Evolutionary conservation across 108 stramenopile species (phyloP).

Genomic region (Aurantiochytrium sp.): DNA sequence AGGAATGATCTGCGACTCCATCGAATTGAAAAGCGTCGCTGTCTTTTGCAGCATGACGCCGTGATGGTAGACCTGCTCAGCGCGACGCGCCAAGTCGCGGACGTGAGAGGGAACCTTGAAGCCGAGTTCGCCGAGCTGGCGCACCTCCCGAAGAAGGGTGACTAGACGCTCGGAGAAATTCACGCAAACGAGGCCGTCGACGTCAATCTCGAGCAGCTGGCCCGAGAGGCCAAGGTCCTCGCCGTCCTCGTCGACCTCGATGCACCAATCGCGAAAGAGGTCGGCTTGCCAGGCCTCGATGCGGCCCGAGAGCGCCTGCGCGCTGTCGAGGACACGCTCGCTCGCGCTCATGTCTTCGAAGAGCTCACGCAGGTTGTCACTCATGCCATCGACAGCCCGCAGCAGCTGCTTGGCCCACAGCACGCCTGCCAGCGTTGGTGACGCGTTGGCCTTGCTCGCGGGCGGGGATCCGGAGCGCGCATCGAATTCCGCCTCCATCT

Average conservation of each 20-base stretch:
- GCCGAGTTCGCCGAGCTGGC: conserved; percentile 62
- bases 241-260: not conserved
- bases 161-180: conserved; percentile 47
- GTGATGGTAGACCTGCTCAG: conserved; percentile 56
- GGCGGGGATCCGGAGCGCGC: not conserved
- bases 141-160: conserved; percentile 54
- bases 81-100: conserved; percentile 17
- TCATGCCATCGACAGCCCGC: not conserved
- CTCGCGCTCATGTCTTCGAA: not conserved
- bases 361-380: not conserved
- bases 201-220: conserved; percentile 44
- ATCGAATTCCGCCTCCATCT: not conserved
- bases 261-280: conserved; percentile 11
- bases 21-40: conserved; percentile 64
- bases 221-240: not conserved
- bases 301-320: not conserved
- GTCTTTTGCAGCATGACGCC: conserved; percentile 63
- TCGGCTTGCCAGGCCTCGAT: conserved; percentile 7
- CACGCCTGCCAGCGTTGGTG: not conserved
- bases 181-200: conserved; percentile 33
- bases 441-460: not conserved
- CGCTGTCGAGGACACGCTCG: not conserved
- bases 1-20: conserved; percentile 56
- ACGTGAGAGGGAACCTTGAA: conserved; percentile 43
- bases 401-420: conserved; percentile 7